phyloP scores from a whole-genome alignment of 208 protist genomes.

The Leishmania braziliensis region DNA sequence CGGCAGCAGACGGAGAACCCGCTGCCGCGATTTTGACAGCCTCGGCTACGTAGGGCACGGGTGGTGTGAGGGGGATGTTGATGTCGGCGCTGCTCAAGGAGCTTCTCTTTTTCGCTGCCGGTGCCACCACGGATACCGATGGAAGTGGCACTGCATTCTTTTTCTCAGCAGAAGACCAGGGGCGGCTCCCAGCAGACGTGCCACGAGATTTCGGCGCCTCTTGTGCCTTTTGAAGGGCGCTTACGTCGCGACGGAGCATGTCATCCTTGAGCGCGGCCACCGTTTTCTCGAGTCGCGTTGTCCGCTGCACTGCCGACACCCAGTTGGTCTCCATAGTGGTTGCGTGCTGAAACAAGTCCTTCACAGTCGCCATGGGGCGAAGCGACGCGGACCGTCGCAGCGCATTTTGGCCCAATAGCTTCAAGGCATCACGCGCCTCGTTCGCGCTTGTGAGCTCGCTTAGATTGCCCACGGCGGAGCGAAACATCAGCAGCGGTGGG shows the following conservation, averaged over 20 bases:
- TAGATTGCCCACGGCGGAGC: conserved; percentile 33
- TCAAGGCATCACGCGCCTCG: conserved; percentile 66
- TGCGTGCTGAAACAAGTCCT: conserved; percentile 71
- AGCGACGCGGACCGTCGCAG: conserved; percentile 37
- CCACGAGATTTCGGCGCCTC: background rate
- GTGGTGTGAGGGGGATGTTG: conserved; percentile 14
- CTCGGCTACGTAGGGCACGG: conserved; percentile 14
- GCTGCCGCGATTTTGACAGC: background rate
- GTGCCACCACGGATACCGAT: background rate
- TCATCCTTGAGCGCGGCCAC: conserved; percentile 65
- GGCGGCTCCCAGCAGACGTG: background rate
- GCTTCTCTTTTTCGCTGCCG: background rate
- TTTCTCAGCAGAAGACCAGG: background rate
- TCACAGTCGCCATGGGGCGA: conserved; percentile 55
- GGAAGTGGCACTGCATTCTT: background rate
- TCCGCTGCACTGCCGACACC: conserved; percentile 62
- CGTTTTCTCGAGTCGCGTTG: conserved; percentile 60
- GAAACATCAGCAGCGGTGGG: conserved; percentile 70
- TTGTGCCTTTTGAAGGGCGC: conserved; percentile 9
- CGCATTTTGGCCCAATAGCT: conserved; percentile 58
- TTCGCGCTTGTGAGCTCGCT: conserved; percentile 58
- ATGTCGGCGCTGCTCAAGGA: conserved; percentile 23
- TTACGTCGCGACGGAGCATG: conserved; percentile 21
- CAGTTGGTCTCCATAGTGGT: conserved; percentile 81
- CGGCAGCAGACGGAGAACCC: background rate